Evolutionary conservation across 2,329 filamentous ascomycete genomes (phyloP).

Genomic region (Aspergillus ruber): DNA sequence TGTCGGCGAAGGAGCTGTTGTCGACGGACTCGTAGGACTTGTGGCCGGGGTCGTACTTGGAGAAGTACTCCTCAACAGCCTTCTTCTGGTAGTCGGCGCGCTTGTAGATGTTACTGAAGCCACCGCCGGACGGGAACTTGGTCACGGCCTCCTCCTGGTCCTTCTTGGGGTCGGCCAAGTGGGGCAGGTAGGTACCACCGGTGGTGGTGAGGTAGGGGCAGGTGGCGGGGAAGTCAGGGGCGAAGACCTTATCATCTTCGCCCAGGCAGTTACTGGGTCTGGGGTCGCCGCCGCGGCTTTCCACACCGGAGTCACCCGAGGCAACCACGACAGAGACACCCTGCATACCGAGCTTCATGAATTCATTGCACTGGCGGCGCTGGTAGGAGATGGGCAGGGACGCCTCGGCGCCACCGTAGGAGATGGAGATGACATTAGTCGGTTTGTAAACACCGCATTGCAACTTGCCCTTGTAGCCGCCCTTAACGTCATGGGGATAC

Average conservation of each 20-base stretch:
- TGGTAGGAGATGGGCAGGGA: constrained; percentile 30
- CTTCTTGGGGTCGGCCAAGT: constrained; percentile 18
- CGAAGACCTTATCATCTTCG: constrained; percentile 26
- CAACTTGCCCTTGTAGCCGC: constrained; percentile 37
- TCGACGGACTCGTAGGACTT: constrained; percentile 26
- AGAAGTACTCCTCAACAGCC: constrained; percentile 32
- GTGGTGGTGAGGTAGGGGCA: constrained; percentile 32
- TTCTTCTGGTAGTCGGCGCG: constrained; percentile 33
- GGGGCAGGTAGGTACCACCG: constrained; percentile 34
- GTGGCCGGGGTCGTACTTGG: constrained; percentile 18
- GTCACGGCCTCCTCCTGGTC: constrained; percentile 32
- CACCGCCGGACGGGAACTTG: constrained; percentile 36
- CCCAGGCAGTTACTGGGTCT: constrained; percentile 30
- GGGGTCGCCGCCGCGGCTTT: constrained; percentile 22
- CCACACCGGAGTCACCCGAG: constrained; percentile 43
- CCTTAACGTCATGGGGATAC: constrained; percentile 34
- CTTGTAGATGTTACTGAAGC: constrained; percentile 38
- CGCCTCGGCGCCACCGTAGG: constrained; percentile 28
- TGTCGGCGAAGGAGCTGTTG: constrained; percentile 23
- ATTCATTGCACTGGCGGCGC: constrained; percentile 37
- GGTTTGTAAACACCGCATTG: constrained; percentile 47
- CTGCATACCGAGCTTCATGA: constrained; percentile 46
- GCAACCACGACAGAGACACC: constrained; percentile 43
- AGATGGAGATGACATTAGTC: constrained; percentile 45
- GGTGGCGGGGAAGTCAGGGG: constrained; percentile 31